These are phyloP conservation scores for Linnemannia elongata DNA, from an alignment of 192 early-diverging fungal species.

Conservation along the genomic window DNA sequence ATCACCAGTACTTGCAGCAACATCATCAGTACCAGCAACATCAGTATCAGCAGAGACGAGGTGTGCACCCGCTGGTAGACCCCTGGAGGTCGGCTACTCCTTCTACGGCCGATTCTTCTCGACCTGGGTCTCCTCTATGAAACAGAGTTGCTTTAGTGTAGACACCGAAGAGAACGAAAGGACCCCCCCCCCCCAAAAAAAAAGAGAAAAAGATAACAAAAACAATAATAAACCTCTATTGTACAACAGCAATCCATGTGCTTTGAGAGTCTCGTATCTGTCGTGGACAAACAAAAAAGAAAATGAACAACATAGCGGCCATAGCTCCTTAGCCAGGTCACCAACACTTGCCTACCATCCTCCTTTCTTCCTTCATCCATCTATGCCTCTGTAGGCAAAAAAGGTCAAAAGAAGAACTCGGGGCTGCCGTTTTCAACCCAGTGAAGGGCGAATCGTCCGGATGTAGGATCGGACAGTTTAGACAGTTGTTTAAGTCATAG, in stretches of 20 bases:
- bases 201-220: too few species aligned
- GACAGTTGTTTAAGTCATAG: background rate
- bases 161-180: background rate
- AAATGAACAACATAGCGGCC: too few species aligned
- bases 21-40: slow-evolving; percentile 2
- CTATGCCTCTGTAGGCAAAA: background rate
- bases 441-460: background rate
- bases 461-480: background rate
- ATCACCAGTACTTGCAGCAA: background rate
- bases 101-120: background rate
- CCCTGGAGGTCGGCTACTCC: background rate
- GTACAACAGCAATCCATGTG: too few species aligned
- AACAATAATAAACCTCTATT: too few species aligned
- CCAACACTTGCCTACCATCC: too few species aligned
- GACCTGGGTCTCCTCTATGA: background rate
- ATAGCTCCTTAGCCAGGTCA: too few species aligned
- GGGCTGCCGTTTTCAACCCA: background rate
- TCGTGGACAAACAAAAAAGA: too few species aligned
- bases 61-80: background rate
- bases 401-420: background rate
- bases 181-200: too few species aligned
- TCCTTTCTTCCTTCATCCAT: too few species aligned
- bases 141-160: background rate
- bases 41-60: background rate
- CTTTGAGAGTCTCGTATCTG: too few species aligned